These are phyloP conservation scores for Cryptococcus sp. DNA, from an alignment of 1,284 basidiomycete species.

Conservation along the genomic window DNA sequence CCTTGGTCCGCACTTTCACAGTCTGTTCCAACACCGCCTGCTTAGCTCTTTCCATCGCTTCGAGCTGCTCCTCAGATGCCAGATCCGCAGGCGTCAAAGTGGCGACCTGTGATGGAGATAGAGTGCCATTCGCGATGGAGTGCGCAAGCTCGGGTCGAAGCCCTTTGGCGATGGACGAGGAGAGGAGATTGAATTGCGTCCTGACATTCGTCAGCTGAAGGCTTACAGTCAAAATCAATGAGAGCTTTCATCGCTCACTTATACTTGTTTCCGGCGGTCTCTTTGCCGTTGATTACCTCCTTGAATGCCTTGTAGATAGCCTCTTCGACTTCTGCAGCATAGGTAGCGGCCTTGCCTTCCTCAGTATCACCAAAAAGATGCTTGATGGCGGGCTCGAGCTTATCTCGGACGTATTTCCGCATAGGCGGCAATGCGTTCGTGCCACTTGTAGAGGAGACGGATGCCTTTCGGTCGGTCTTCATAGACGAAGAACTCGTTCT, in stretches of 20 bases:
- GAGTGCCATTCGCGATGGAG: constrained; percentile 21
- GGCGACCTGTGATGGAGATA: constrained; percentile 38
- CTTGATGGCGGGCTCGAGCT: constrained; percentile 25
- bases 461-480: constrained; percentile 11
- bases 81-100: constrained; percentile 39
- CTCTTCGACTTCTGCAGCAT: constrained; percentile 35
- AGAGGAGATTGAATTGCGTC: constrained; percentile 45
- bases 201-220: constrained; percentile 21
- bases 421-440: constrained; percentile 31
- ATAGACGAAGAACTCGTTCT: constrained; percentile 1
- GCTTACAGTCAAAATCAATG: not conserved
- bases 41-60: constrained; percentile 36
- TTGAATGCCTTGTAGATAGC: constrained; percentile 39
- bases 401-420: constrained; percentile 39
- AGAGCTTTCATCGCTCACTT: constrained; percentile 35
- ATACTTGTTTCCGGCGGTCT: constrained; percentile 39
- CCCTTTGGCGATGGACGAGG: constrained; percentile 32
- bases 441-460: not conserved
- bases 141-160: constrained; percentile 31
- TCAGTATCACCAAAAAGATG: constrained; percentile 31
- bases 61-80: constrained; percentile 40
- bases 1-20: constrained; percentile 30
- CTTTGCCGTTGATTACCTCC: constrained; percentile 41
- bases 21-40: constrained; percentile 38
- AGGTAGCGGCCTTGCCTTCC: constrained; percentile 22